phyloP scores from a whole-genome alignment of 1,284 basidiomycete genomes.

The Marasmius oreades region DNA sequence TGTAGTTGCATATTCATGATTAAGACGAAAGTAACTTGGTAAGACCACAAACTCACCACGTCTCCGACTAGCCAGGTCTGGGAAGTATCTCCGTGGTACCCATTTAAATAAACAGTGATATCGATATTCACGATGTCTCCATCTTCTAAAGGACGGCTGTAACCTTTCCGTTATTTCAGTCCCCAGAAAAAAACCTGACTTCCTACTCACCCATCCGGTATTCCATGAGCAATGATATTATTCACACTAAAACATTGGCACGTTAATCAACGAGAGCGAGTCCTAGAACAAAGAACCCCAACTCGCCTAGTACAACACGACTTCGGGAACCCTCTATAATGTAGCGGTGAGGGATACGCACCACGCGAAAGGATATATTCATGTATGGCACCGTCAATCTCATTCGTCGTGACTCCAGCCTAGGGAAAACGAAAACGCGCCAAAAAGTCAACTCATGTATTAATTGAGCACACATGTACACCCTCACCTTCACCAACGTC shows the following conservation, averaged over 20 bases:
- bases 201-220: slow-evolving; percentile 72
- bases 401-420: slow-evolving; percentile 74
- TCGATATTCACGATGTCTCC: slow-evolving; percentile 87
- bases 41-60: slow-evolving; percentile 43
- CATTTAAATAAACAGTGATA: slow-evolving; percentile 74
- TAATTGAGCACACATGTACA: too few species aligned
- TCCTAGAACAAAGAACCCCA: neutral
- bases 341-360: slow-evolving; percentile 89
- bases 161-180: slow-evolving; percentile 4
- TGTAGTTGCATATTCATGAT: neutral
- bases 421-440: slow-evolving; percentile 24
- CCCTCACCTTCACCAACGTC: slow-evolving; percentile 52
- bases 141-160: slow-evolving; percentile 72
- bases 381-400: slow-evolving; percentile 70
- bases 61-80: slow-evolving; percentile 76
- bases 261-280: neutral
- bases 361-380: slow-evolving; percentile 60
- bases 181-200: neutral
- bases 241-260: slow-evolving; percentile 69
- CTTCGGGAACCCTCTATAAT: slow-evolving; percentile 79
- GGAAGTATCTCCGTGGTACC: slow-evolving; percentile 87
- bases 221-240: slow-evolving; percentile 83
- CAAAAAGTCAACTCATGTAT: too few species aligned
- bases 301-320: slow-evolving; percentile 75
- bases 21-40: neutral